Evolutionary conservation across 148 eudicot species (phyloP), one percentile per base, ranked within the genome.

Genomic region (Camellia sinensis): DNA sequence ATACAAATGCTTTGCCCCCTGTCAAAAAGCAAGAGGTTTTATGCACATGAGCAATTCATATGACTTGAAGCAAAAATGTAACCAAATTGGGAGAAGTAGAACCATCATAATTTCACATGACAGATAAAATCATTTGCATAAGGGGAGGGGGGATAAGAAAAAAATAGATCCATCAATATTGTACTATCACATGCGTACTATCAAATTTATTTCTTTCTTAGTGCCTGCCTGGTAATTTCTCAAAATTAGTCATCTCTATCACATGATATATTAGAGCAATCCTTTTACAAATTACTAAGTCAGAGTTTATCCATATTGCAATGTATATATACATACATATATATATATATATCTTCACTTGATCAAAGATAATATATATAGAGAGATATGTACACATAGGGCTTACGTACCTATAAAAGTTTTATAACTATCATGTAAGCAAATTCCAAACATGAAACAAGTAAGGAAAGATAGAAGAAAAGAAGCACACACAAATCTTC

Each of bases 1-100:
- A 80, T 96, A 96, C 69, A 93, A 78, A 73, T 86, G 89, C 75
- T 73, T 83, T 71, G 99, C 97, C 68, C 99, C 99, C 99, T 96
- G 93, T 87, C 57, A 88, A 80, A 74, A 40, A 59, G 50, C 14
- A 74, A 56, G 22, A 13, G 48, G 22, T 46, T 29, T 29, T 15
- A 13, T 7, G 8, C 64, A 46, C 8, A 74, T 67, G 73, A 77
- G 21, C 52, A 60, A 50, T 77, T 67, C 44, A 0, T 21, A 15
- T 3, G 62, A 57, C 44, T 46, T 37, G 12, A 50, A 67, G 50
- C n/a, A 19, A 64, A 64, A 29, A 29, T 3, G 6, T 3, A 12
- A 14, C 8, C 6, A n/a, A 10, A 62, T 18, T 19, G n/a, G 22
- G 8, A 62, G 65, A 62, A 62, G 22, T 62, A n/a, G 22, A 3